Base-by-base conservation (phyloP, 164 flowering plant species). In the Vitis cinerea region DNA sequence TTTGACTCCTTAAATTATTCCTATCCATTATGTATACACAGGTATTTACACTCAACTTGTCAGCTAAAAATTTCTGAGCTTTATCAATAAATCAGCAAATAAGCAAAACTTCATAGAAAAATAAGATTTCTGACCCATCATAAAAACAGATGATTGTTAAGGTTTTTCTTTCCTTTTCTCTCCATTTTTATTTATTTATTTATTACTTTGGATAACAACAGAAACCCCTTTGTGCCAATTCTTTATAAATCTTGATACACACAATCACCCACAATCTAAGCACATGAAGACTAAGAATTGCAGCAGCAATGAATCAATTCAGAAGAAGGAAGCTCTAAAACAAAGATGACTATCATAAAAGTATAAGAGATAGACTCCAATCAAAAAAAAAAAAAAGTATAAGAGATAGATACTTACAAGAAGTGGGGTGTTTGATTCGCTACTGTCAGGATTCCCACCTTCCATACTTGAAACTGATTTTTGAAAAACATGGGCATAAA, bases 391-490 rank as follows among this genome's bases (percentile, higher is more conserved):
- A n/a, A n/a, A 19, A 1, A 4, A 62, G 30, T 29, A 61, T 12
- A 31, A 29, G 16, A 23, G 0, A 52, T 56, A 3, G 3, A 51
- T 60, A 67, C 54, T 60, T 63, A 79, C 85, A 74, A 74, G 9
- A 27, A 73, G 48, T 6, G 76, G 71, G 2, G 75, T 53, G 49
- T 51, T 69, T 31, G 79, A 65, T 50, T 75, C 78, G 15, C 52
- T 77, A 50, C 47, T 57, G 59, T 29, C 50, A 16, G 71, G 48
- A 19, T 58, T 71, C 64, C 66, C 76, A 72, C 69, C 63, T 67
- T 78, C 78, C 78, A 71, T 74, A 49, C 75, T 62, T 31, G 44
- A 71, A 53, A 64, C 6, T 63, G 49, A 63, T 51, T 64, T 69
- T 60, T 74, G 52, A 62, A 12, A 14, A 31, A 37, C 15, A 11